Evolutionary conservation across 352 stramenopile genomes (phyloP).

Genomic region (Pythium diclinum): DNA sequence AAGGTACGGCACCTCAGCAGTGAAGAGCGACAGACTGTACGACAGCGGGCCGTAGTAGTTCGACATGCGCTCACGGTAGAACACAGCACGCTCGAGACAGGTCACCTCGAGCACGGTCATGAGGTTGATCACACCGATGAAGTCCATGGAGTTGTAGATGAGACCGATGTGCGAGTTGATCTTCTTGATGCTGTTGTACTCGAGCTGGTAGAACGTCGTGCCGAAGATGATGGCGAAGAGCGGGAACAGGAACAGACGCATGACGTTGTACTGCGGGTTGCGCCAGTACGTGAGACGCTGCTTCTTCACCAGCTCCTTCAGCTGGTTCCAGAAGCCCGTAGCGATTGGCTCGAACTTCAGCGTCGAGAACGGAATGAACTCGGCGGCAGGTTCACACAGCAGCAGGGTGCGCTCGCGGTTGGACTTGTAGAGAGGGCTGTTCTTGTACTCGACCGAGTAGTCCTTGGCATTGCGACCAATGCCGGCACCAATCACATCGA

Average conservation of each 20-base stretch:
- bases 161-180: constrained; percentile 59
- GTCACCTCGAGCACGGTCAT: constrained; percentile 61
- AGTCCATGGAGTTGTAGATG: constrained; percentile 69
- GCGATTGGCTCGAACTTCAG: constrained; percentile 45
- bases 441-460: constrained; percentile 48
- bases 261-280: constrained; percentile 50
- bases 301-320: constrained; percentile 33
- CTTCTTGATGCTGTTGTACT: constrained; percentile 26
- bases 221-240: constrained; percentile 54
- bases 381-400: constrained; percentile 9
- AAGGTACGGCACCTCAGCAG: constrained; percentile 61
- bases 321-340: constrained; percentile 38
- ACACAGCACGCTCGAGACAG: constrained; percentile 51
- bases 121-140: constrained; percentile 57
- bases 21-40: constrained; percentile 63
- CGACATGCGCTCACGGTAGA: constrained; percentile 66
- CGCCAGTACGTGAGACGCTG: constrained; percentile 50
- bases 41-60: constrained; percentile 70
- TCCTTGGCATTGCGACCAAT: constrained; percentile 54
- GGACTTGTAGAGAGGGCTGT: constrained; percentile 31
- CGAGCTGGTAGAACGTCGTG: constrained; percentile 54
- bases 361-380: constrained; percentile 42
- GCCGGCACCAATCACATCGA: constrained; percentile 80
- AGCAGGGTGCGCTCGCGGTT: constrained; percentile 31
- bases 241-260: constrained; percentile 50